Evolutionary conservation across 306 rosid species (phyloP).

Genomic region (Pyrus pyrifolia): DNA sequence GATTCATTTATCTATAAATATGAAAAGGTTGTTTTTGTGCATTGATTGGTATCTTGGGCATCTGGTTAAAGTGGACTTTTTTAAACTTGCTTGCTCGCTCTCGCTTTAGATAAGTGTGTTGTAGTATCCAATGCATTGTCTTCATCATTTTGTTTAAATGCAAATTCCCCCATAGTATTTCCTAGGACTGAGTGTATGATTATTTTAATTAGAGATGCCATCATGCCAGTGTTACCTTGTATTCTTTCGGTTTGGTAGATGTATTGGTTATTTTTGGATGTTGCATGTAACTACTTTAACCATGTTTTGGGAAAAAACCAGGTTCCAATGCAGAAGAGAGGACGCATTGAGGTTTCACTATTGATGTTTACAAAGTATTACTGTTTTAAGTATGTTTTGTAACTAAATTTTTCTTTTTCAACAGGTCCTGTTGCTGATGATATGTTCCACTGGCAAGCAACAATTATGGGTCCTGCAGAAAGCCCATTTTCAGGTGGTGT

Average conservation of each 20-base stretch:
- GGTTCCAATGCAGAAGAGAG: not conserved
- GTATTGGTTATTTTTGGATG: not conserved
- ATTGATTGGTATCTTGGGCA: not conserved
- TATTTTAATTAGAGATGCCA: too few relatives aligned
- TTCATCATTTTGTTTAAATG: not conserved
- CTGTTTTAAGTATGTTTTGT: not conserved
- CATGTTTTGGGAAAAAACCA: not conserved
- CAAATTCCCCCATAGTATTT: not conserved
- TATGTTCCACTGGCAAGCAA: slow-evolving; percentile 54
- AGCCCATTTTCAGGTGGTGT: slow-evolving; percentile 59
- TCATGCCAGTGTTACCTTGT: not conserved
- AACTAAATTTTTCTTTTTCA: not conserved
- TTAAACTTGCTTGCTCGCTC: not conserved
- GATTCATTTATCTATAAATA: not conserved
- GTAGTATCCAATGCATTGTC: not conserved
- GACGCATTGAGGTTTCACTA: not conserved
- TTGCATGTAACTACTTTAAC: not conserved
- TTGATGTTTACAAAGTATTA: not conserved
- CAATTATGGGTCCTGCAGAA: slow-evolving; percentile 51
- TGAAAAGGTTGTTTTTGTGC: not conserved
- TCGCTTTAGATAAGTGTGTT: not conserved
- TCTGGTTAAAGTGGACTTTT: not conserved
- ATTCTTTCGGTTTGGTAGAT: not conserved
- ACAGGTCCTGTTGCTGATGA: slow-evolving; percentile 46
- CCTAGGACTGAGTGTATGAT: not conserved